Conservation (phyloP, 768 basidiomycete genomes). For the Xerocomus potaroensis region DNA sequence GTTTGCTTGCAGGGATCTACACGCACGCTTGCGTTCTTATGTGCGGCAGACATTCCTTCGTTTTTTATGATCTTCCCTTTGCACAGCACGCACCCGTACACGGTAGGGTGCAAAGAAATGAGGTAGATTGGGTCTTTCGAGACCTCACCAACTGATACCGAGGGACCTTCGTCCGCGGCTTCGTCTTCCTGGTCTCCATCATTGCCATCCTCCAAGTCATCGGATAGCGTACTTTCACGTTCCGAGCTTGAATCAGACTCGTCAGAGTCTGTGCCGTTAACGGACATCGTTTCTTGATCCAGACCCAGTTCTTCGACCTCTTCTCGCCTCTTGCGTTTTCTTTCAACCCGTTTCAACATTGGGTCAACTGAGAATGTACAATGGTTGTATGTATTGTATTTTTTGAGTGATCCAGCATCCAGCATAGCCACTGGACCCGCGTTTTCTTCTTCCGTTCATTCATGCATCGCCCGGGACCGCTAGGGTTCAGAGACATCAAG, state of each 20-base stretch:
- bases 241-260: slow-evolving; percentile 54
- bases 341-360: slow-evolving; percentile 82
- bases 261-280: slow-evolving; percentile 74
- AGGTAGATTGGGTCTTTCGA: slow-evolving; percentile 61
- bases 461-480: slow-evolving; percentile 28
- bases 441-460: slow-evolving; percentile 28
- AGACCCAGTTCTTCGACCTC: slow-evolving; percentile 63
- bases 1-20: slow-evolving; percentile 28
- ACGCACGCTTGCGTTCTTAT: slow-evolving; percentile 61
- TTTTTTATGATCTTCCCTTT: slow-evolving; percentile 71
- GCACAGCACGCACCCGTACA: slow-evolving; percentile 62
- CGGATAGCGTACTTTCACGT: slow-evolving; percentile 29
- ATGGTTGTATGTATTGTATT: too few species aligned
- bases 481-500: slow-evolving; percentile 15
- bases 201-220: slow-evolving; percentile 19
- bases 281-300: slow-evolving; percentile 59
- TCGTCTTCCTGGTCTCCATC: slow-evolving; percentile 26
- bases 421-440: slow-evolving; percentile 24
- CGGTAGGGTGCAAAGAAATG: slow-evolving; percentile 49
- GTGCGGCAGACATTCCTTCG: slow-evolving; percentile 48
- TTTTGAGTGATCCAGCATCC: too few species aligned
- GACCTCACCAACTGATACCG: slow-evolving; percentile 55
- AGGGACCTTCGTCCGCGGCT: slow-evolving; percentile 33
- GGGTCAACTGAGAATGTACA: too few species aligned
- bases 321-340: slow-evolving; percentile 54